Percentiles rank a stretch among this genome's conserved stretches.
Conservation (phyloP, 1,139 yeast genomes). For the Geotrichum restrictum region DNA sequence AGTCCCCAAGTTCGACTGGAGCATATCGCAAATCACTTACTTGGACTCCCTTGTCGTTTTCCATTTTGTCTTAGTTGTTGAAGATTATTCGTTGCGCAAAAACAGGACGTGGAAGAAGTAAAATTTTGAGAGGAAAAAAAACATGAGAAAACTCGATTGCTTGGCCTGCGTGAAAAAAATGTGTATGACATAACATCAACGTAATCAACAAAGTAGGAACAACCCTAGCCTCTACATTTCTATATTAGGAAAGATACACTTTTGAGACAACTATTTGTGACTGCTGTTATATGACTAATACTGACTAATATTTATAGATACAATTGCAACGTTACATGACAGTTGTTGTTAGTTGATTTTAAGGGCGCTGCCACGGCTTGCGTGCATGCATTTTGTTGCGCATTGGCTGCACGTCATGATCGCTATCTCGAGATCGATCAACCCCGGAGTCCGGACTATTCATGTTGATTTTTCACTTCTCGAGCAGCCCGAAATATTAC, state of each 20-base stretch:
- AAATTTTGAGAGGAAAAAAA: background rate
- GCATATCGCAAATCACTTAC: slow-evolving; percentile 68
- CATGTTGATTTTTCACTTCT: too few relatives aligned
- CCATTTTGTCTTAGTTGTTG: slow-evolving; percentile 56
- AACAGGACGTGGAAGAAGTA: background rate
- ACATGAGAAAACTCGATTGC: background rate
- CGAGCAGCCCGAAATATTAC: too few relatives aligned
- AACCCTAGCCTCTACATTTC: background rate
- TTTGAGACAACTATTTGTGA: background rate
- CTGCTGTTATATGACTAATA: background rate
- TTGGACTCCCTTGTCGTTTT: slow-evolving; percentile 99
- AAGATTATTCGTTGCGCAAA: background rate
- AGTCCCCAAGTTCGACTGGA: too few relatives aligned
- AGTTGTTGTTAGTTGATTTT: too few relatives aligned
- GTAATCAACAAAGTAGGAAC: background rate
- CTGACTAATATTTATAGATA: background rate
- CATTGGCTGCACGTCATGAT: too few relatives aligned
- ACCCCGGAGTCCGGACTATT: too few relatives aligned
- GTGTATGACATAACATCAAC: too few relatives aligned
- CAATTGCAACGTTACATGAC: background rate
- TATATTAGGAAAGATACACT: background rate
- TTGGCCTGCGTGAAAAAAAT: background rate
- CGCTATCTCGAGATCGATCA: too few relatives aligned
- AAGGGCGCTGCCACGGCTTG: too few relatives aligned
- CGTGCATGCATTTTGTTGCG: too few relatives aligned